Conservation (phyloP, 2,329 filamentous ascomycete genomes). For the Sphaerulina vaccinii region DNA sequence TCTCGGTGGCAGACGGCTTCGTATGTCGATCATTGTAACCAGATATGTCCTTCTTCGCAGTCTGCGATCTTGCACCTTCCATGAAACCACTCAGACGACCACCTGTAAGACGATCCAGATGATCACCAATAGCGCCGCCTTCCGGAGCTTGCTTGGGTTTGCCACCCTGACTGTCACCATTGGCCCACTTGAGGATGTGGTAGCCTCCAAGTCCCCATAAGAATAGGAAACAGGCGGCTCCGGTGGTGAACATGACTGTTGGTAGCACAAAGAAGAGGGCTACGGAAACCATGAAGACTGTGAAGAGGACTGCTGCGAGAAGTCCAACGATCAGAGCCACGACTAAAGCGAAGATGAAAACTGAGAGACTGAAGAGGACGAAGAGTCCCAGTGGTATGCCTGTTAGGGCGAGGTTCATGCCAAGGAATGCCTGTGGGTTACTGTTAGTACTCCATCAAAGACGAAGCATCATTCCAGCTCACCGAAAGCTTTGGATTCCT, state of each 20-base stretch:
- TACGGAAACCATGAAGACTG: conserved; percentile 65
- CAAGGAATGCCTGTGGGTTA: conserved; percentile 62
- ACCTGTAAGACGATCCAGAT: conserved; percentile 42
- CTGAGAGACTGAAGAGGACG: conserved; percentile 61
- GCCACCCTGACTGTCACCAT: conserved; percentile 21
- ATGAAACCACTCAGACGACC: conserved; percentile 40
- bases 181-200: conserved; percentile 45
- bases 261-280: conserved; percentile 68
- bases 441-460: conserved; percentile 13
- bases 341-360: conserved; percentile 61
- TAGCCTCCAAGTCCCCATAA: conserved; percentile 65
- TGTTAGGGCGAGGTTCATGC: conserved; percentile 63
- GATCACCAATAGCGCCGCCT: conserved; percentile 42
- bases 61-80: conserved; percentile 28
- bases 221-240: conserved; percentile 64
- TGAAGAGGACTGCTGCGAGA: conserved; percentile 57
- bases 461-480: conserved; percentile 33
- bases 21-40: conserved; percentile 24
- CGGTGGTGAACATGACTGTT: conserved; percentile 64
- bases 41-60: conserved; percentile 24
- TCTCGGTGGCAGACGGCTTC: conserved; percentile 18
- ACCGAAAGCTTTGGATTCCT: conserved; percentile 70
- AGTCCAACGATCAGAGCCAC: conserved; percentile 57
- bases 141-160: conserved; percentile 24
- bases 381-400: conserved; percentile 69